Percentiles rank a stretch among this genome's conserved stretches.
These are phyloP conservation scores for Talaromyces sp. DNA, from an alignment of 2,329 filamentous ascomycete genomes.

Conservation along the genomic window DNA sequence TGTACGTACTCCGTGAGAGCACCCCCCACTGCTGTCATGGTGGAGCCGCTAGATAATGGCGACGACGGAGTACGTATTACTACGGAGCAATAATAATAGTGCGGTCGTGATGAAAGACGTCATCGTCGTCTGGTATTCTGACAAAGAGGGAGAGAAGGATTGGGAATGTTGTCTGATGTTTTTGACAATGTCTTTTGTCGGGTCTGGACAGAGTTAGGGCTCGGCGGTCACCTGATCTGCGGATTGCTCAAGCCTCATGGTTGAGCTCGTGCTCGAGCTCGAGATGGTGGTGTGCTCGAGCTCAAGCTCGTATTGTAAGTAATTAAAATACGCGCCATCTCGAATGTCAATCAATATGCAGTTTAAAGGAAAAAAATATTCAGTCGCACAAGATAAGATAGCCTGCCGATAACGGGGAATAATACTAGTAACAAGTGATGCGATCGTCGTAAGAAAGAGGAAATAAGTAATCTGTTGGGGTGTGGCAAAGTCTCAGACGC, in stretches of 20 bases:
- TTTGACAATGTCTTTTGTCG: too few relatives aligned
- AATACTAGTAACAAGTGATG: too few relatives aligned
- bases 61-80: not conserved
- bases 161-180: too few relatives aligned
- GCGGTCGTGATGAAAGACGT: not conserved
- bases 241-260: not conserved
- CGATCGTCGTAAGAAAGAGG: not conserved
- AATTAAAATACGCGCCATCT: too few relatives aligned
- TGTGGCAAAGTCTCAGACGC: not conserved
- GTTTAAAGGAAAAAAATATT: not conserved
- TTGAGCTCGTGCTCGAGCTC: too few relatives aligned
- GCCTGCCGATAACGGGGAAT: not conserved
- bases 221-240: not conserved
- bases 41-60: not conserved
- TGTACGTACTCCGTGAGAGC: not conserved
- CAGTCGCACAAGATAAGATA: not conserved
- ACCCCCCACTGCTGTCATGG: not conserved
- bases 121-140: not conserved
- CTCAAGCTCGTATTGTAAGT: too few relatives aligned
- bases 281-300: too few relatives aligned
- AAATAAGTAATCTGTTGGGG: not conserved
- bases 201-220: not conserved
- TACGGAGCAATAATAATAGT: too few relatives aligned
- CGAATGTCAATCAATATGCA: not conserved
- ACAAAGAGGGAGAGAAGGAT: not conserved